These are phyloP conservation scores for Haematococcus sp. DNA, from an alignment of 139 green algal species.

Conservation along the genomic window DNA sequence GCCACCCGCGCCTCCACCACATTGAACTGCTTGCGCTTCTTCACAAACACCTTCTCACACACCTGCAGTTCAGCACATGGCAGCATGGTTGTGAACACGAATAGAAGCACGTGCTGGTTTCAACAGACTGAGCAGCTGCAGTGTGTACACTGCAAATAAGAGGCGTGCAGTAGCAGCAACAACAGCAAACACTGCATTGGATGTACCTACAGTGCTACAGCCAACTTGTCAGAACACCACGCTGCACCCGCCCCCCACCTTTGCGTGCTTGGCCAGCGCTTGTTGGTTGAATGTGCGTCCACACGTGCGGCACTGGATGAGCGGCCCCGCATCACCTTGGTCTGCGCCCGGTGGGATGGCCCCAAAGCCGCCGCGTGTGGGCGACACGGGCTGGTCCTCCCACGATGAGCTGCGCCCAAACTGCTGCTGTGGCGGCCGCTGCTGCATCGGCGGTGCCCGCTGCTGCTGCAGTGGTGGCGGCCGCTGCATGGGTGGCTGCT, in stretches of 20 bases:
- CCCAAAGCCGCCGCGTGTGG: background rate
- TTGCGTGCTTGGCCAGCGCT: slow-evolving; percentile 33
- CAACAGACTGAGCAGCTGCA: background rate
- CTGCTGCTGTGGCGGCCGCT: slow-evolving; percentile 1
- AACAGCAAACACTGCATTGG: no score
- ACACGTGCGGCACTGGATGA: slow-evolving; percentile 28
- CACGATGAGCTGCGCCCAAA: background rate
- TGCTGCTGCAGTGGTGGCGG: background rate
- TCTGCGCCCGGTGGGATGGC: slow-evolving; percentile 9
- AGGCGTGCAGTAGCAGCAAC: no score
- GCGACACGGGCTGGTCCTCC: background rate
- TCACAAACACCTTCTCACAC: slow-evolving; percentile 38
- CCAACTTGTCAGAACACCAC: no score
- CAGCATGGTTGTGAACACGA: background rate
- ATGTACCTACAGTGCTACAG: no score
- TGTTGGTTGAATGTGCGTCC: slow-evolving; percentile 28
- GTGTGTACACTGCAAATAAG: background rate
- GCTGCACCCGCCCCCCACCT: slow-evolving; percentile 2
- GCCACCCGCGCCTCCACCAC: slow-evolving; percentile 28
- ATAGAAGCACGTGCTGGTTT: background rate
- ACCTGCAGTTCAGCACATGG: background rate
- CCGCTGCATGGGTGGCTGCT: background rate
- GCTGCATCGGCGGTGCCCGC: background rate
- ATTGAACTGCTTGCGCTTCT: slow-evolving; percentile 45
- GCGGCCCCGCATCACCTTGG: background rate